A percentile compares a stretch with the other conserved stretches of the same genome.
Evolutionary conservation across 805 yeast genomes (phyloP).

Genomic region (Candida khao-thaluensis): DNA sequence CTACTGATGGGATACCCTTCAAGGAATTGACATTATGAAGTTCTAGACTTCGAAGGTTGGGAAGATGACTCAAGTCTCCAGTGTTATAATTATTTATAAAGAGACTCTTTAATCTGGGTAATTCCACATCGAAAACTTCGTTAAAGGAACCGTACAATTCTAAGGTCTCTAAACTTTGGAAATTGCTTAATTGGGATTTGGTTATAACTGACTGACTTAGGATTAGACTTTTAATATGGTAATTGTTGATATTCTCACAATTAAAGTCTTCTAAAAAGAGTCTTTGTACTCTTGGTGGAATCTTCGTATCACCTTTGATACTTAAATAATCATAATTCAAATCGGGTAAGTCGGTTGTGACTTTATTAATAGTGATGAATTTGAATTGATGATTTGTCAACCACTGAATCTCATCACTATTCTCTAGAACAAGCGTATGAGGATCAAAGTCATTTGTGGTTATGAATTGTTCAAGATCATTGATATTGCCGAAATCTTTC

Average conservation of each 20-base stretch:
- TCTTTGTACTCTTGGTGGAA: constrained; percentile 2
- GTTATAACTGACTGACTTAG: constrained; percentile 2
- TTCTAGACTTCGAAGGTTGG: constrained; percentile 2
- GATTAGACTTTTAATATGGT: constrained; percentile 1
- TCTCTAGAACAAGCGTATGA: constrained; percentile 4
- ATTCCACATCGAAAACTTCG: constrained; percentile 5
- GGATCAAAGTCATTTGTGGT: constrained; percentile 5
- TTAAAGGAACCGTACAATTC: constrained; percentile 2
- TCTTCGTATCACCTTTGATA: not conserved
- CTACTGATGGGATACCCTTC: constrained; percentile 7
- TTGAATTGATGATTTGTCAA: constrained; percentile 11
- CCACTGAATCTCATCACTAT: not conserved
- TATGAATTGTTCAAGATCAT: constrained; percentile 4
- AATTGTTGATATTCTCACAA: not conserved
- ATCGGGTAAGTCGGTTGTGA: constrained; percentile 1
- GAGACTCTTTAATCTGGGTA: constrained; percentile 7
- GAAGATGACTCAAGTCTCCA: constrained; percentile 9
- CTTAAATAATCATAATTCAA: constrained; percentile 2
- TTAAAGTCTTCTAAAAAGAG: not conserved
- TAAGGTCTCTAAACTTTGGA: constrained; percentile 4
- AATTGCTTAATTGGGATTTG: not conserved
- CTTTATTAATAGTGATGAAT: constrained; percentile 4
- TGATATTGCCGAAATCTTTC: not conserved
- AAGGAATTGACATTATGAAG: constrained; percentile 8
- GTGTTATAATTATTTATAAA: constrained; percentile 8